Conservation (phyloP, 2,329 filamentous ascomycete species). For the Phaeosphaeria sp. region DNA sequence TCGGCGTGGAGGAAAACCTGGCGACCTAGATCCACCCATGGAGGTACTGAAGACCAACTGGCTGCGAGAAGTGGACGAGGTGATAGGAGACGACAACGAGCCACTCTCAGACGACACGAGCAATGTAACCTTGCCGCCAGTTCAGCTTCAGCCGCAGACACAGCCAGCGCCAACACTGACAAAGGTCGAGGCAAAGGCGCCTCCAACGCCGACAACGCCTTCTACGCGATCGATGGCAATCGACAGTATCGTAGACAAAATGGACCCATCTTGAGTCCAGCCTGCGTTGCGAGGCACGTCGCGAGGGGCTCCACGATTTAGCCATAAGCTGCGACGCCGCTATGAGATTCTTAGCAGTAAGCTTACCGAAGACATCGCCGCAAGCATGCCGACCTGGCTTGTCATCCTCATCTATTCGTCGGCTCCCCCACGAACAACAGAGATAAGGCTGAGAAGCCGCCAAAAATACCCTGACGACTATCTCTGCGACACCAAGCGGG, state of each 20-base stretch:
- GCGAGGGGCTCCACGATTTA: constrained; percentile 1
- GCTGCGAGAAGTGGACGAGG: constrained; percentile 64
- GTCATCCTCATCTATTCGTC: constrained; percentile 1
- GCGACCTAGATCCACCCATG: constrained; percentile 63
- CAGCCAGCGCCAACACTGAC: constrained; percentile 17
- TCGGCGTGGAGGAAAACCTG: constrained; percentile 66
- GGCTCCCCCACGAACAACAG: constrained; percentile 5
- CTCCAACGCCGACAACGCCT: constrained; percentile 46
- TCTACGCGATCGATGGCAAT: constrained; percentile 49
- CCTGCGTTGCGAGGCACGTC: constrained; percentile 6
- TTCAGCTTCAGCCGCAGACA: constrained; percentile 10
- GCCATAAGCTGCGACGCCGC: neutral
- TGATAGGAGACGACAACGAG: constrained; percentile 38
- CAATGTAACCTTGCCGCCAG: constrained; percentile 22
- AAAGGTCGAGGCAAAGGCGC: constrained; percentile 40
- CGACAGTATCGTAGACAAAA: constrained; percentile 49
- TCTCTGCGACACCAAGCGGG: constrained; percentile 1
- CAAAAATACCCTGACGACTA: neutral
- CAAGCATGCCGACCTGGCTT: constrained; percentile 2
- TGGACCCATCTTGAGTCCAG: constrained; percentile 40
- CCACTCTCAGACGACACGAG: constrained; percentile 27
- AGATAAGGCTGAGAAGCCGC: constrained; percentile 2
- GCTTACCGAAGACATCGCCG: constrained; percentile 6
- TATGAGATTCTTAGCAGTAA: constrained; percentile 8
- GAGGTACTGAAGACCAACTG: constrained; percentile 65